A percentile compares a stretch with the other conserved stretches of the same genome.
phyloP scores from a whole-genome alignment of 495 filamentous ascomycete species.

The Penicillium antarcticum region DNA sequence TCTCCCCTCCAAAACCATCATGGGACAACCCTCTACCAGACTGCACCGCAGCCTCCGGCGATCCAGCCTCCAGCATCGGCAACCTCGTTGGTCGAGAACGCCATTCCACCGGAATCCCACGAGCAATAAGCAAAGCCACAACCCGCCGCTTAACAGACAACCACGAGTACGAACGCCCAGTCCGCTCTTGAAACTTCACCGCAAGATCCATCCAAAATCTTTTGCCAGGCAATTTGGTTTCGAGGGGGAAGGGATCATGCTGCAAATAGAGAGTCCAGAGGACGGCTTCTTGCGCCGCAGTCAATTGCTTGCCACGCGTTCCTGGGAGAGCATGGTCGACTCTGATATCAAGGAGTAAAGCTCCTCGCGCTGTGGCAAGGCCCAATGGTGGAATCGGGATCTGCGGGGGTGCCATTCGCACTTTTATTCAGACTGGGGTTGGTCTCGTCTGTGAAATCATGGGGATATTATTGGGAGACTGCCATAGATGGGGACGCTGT shows the following conservation, averaged over 20 bases:
- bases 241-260: neutral
- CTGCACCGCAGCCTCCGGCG: no score
- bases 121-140: no score
- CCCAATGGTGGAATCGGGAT: neutral
- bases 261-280: neutral
- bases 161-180: conserved; percentile 1
- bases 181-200: neutral
- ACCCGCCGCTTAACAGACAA: neutral
- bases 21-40: no score
- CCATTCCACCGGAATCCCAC: neutral
- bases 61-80: neutral
- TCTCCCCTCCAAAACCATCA: no score
- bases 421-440: no score
- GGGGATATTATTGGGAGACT: no score
- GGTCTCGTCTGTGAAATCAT: no score
- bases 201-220: conserved; percentile 1
- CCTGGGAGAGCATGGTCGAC: neutral
- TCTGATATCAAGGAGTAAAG: neutral
- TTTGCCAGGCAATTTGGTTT: neutral
- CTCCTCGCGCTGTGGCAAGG: neutral
- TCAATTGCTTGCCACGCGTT: conserved; percentile 2
- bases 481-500: no score
- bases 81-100: neutral
- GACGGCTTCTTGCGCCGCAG: neutral
- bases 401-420: no score